Evolutionary conservation across 2,329 filamentous ascomycete genomes (phyloP), one percentile per base, ranked within the genome.

Genomic region (Fusarium pseudonygamai): DNA sequence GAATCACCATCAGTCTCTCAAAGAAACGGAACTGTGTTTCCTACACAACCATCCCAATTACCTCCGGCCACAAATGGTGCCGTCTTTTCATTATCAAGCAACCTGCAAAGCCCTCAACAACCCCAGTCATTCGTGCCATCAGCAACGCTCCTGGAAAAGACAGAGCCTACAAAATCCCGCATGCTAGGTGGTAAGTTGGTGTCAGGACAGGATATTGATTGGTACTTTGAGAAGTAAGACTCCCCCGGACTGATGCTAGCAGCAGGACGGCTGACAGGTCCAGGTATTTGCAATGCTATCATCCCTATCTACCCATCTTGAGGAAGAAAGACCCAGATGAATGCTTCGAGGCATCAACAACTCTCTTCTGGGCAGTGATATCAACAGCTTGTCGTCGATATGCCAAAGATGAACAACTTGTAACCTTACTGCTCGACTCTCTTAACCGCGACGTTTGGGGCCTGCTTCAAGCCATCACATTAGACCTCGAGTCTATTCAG

Each of bases 351-450:
- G 76, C 84, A 3, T 83, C 83, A 6, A 82, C 84, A 4, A 80
- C 87, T 14, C 82, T 89, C 12, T 89, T 89, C 74, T 89, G 87
- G 88, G 81, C 85, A n/a, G 83, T 89, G 61, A 81, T 89, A 46
- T 85, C 84, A 68, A 83, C 87, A 24, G 82, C 86, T 13, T 85
- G 84, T 32, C 86, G 87, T 6, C 84, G 86, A 2, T 88, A 88
- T 70, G 81, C 85, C 8, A 83, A 83, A 43, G 83, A 84, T 46
- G 76, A 81, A 5, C 80, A 80, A 7, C 77, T 86, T 26, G 82
- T 87, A 24, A 78, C 81, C 3, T 84, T 86, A 46, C 78, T 89
- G 10, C 80, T 84, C 46, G 86, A 87, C n/a, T 79, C 84, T 20
- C 79, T 89, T 14, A 81, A 82, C 64, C 79, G 82, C 3, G 85